These are phyloP conservation scores for Adiantum capillusveneris DNA, from an alignment of 75 land plant species.

Conservation along the genomic window DNA sequence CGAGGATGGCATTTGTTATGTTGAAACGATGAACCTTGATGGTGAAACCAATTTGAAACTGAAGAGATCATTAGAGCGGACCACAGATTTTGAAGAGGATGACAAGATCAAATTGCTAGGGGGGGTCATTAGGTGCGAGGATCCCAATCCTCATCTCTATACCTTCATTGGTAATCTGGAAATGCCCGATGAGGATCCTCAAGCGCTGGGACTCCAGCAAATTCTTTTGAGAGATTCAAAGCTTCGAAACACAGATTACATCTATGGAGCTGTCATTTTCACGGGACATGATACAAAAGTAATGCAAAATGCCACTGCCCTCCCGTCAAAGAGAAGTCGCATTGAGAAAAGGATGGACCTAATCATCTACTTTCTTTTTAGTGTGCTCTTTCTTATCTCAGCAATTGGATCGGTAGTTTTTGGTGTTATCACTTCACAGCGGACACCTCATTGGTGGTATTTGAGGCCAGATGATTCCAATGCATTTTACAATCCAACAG, in stretches of 20 bases:
- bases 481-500: constrained; percentile 32
- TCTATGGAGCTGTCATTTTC: constrained; percentile 32
- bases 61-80: constrained; percentile 6
- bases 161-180: constrained; percentile 19
- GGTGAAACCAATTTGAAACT: constrained; percentile 27
- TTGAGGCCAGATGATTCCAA: constrained; percentile 30
- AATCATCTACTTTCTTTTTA: constrained; percentile 56
- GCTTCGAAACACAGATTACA: constrained; percentile 28
- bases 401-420: constrained; percentile 50
- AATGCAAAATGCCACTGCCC: constrained; percentile 51
- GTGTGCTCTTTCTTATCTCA: constrained; percentile 41
- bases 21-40: constrained; percentile 20
- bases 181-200: constrained; percentile 7
- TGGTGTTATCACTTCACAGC: constrained; percentile 29
- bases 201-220: constrained; percentile 19
- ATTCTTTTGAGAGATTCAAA: constrained; percentile 25
- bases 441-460: constrained; percentile 57
- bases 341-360: constrained; percentile 60
- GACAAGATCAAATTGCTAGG: constrained; percentile 1
- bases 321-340: constrained; percentile 58
- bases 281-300: constrained; percentile 44
- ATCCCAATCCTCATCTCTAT: constrained; percentile 28
- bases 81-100: constrained; percentile 11
- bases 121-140: constrained; percentile 21
- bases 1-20: constrained; percentile 15